Evolutionary conservation across 805 yeast genomes (phyloP).

Genomic region (Jamesozyma rosinii): DNA sequence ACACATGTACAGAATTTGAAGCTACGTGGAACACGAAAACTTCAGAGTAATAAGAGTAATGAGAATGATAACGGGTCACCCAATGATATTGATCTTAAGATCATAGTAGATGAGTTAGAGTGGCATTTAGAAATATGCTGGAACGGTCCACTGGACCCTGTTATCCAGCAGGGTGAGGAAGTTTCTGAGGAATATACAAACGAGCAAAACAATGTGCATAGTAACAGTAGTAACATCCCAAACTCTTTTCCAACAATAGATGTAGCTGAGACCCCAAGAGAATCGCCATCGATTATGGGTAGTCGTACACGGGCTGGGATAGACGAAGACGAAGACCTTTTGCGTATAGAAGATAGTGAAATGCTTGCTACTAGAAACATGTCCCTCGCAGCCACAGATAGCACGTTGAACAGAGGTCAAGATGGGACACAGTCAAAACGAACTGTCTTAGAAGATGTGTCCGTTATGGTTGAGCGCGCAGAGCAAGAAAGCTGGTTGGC

Average conservation of each 20-base stretch:
- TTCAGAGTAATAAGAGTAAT: constrained; percentile 1
- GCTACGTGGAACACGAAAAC: constrained; percentile 33
- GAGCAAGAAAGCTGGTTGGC: constrained; percentile 13
- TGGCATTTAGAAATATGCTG: constrained; percentile 29
- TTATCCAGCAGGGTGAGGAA: background rate
- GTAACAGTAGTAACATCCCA: background rate
- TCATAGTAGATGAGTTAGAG: constrained; percentile 26
- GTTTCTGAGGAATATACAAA: background rate
- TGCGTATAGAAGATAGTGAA: constrained; percentile 22
- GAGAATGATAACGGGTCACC: constrained; percentile 1
- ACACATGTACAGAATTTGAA: constrained; percentile 42
- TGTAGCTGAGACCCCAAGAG: background rate
- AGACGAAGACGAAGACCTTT: constrained; percentile 7
- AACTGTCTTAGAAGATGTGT: constrained; percentile 10
- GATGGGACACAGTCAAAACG: background rate
- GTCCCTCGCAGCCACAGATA: background rate
- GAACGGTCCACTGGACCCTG: constrained; percentile 28
- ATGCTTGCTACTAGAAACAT: background rate
- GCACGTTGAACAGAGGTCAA: too few relatives aligned
- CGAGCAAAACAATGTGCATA: background rate
- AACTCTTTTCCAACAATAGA: background rate
- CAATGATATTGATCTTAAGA: constrained; percentile 12
- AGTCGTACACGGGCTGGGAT: background rate
- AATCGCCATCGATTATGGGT: background rate
- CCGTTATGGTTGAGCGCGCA: constrained; percentile 19